A percentile compares a stretch with the other conserved stretches of the same genome.
phyloP scores from a whole-genome alignment of 352 stramenopile genomes.

The Phytophthora meadii region DNA sequence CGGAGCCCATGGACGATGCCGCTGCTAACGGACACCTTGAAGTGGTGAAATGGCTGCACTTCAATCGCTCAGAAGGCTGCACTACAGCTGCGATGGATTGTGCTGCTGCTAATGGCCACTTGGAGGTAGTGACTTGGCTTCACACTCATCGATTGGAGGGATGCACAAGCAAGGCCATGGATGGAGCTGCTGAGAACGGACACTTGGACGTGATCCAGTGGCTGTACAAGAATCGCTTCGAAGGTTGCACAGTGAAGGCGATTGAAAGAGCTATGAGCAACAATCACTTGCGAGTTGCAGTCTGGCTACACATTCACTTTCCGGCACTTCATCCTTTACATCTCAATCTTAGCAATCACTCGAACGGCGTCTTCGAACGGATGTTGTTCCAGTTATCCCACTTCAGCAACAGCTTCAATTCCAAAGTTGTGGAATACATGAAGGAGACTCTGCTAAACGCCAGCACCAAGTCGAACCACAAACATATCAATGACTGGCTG shows the following conservation, averaged over 20 bases:
- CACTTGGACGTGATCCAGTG: constrained; percentile 24
- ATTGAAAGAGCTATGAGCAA: constrained; percentile 20
- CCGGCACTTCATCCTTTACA: not conserved
- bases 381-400: constrained; percentile 21
- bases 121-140: constrained; percentile 17
- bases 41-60: constrained; percentile 27
- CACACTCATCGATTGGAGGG: constrained; percentile 6
- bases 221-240: constrained; percentile 9
- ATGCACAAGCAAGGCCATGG: constrained; percentile 20
- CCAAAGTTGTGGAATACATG: not conserved
- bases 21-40: constrained; percentile 24
- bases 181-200: constrained; percentile 24
- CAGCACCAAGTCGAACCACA: constrained; percentile 25
- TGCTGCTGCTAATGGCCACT: constrained; percentile 23
- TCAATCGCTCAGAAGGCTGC: constrained; percentile 20
- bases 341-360: constrained; percentile 11
- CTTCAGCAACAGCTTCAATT: constrained; percentile 12
- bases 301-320: constrained; percentile 7
- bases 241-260: constrained; percentile 18
- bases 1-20: constrained; percentile 23
- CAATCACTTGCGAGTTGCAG: constrained; percentile 12
- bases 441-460: constrained; percentile 5
- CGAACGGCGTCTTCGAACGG: constrained; percentile 9
- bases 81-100: constrained; percentile 26
- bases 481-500: constrained; percentile 13